These are phyloP conservation scores for Pisolithus microcarpus DNA, from an alignment of 768 basidiomycete genomes.

Conservation along the genomic window DNA sequence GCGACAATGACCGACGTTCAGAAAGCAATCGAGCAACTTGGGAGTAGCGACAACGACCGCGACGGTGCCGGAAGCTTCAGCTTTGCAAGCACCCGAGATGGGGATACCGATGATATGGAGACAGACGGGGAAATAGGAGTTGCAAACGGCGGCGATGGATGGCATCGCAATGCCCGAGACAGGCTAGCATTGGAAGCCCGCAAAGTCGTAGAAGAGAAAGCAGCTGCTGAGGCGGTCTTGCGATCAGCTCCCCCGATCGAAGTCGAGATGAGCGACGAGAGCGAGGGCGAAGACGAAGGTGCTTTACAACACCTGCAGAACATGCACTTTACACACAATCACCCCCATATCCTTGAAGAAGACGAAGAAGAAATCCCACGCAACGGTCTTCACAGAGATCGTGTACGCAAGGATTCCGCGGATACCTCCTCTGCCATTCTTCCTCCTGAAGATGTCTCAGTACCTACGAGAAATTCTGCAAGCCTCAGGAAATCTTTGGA, in stretches of 20 bases:
- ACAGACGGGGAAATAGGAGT: constrained; percentile 45
- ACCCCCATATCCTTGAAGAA: constrained; percentile 64
- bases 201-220: constrained; percentile 43
- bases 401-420: constrained; percentile 15
- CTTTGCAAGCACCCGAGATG: constrained; percentile 62
- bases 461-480: constrained; percentile 6
- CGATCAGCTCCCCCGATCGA: constrained; percentile 57
- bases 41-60: constrained; percentile 43
- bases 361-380: constrained; percentile 50
- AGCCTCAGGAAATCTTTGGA: constrained; percentile 12
- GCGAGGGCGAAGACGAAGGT: constrained; percentile 56
- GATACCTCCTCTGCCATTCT: constrained; percentile 30
- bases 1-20: constrained; percentile 89
- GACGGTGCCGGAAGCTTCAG: constrained; percentile 68
- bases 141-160: constrained; percentile 45
- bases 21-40: constrained; percentile 83
- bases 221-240: constrained; percentile 35
- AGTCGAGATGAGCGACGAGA: constrained; percentile 74
- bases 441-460: constrained; percentile 12
- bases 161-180: constrained; percentile 58
- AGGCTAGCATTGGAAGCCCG: constrained; percentile 68
- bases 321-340: constrained; percentile 36
- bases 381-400: constrained; percentile 17
- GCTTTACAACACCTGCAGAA: constrained; percentile 28
- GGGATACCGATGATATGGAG: constrained; percentile 47